These are phyloP conservation scores for Peterozyma toletana DNA, from an alignment of 805 yeast genomes.

Conservation along the genomic window DNA sequence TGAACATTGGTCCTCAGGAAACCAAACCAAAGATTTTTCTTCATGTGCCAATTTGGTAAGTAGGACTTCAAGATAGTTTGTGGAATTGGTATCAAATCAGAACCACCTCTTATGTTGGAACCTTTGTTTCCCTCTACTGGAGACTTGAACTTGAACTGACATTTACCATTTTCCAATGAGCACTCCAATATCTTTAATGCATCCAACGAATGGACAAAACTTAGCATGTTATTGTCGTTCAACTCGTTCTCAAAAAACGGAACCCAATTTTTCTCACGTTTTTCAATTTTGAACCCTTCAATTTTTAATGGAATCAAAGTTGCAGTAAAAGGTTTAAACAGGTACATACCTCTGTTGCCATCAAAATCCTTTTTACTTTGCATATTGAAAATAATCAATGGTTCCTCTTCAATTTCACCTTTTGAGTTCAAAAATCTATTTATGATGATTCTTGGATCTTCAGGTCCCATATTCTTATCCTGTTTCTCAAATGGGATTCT, in stretches of 20 bases:
- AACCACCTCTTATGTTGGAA: conserved; percentile 21
- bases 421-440: conserved; percentile 12
- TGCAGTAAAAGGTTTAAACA: conserved; percentile 23
- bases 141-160: conserved; percentile 6
- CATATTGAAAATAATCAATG: conserved; percentile 37
- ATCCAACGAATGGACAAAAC: conserved; percentile 24
- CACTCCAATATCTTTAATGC: conserved; percentile 26
- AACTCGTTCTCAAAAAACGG: conserved; percentile 27
- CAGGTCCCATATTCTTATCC: conserved; percentile 32
- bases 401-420: conserved; percentile 34
- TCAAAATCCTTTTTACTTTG: conserved; percentile 7
- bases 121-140: neutral
- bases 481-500: conserved; percentile 6
- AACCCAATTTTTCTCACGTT: conserved; percentile 26
- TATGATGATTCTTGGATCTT: conserved; percentile 38
- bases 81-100: conserved; percentile 21
- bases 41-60: neutral
- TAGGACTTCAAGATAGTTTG: conserved; percentile 24
- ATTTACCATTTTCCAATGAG: conserved; percentile 21
- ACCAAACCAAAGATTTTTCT: conserved; percentile 27
- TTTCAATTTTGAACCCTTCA: conserved; percentile 9
- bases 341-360: conserved; percentile 22
- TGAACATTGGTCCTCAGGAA: conserved; percentile 36
- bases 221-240: conserved; percentile 16
- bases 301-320: conserved; percentile 11